Evolutionary conservation across 441 rosid genomes (phyloP).

Genomic region (Pelargonium cotyledonis): DNA sequence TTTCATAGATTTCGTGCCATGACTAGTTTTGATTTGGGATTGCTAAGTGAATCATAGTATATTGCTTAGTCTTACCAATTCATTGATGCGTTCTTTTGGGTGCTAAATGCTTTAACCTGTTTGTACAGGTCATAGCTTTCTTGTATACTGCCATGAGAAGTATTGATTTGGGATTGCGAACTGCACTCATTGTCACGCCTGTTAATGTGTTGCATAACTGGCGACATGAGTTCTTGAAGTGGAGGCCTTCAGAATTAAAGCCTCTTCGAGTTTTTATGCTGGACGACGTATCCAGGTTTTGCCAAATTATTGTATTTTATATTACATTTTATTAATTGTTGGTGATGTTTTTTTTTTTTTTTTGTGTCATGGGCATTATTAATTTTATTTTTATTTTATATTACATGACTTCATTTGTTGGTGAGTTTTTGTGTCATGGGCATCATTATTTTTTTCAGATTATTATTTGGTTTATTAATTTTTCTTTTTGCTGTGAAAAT

Average conservation of each 20-base stretch:
- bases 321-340: not conserved
- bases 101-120: too few species aligned
- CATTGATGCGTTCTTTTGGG: too few species aligned
- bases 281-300: constrained; percentile 91
- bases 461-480: too few species aligned
- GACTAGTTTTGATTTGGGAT: too few species aligned
- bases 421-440: too few species aligned
- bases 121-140: constrained; percentile 88
- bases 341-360: not conserved
- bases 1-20: too few species aligned
- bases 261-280: constrained; percentile 87
- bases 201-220: constrained; percentile 99
- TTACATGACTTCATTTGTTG: too few species aligned
- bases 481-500: not conserved
- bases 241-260: constrained; percentile 92
- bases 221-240: constrained; percentile 90
- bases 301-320: constrained; percentile 5
- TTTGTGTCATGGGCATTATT: not conserved
- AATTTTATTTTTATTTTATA: not conserved
- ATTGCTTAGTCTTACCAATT: too few species aligned
- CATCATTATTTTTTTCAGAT: not conserved
- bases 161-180: constrained; percentile 85
- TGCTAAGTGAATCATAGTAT: too few species aligned
- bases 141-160: constrained; percentile 91
- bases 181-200: constrained; percentile 91